Percentiles rank a stretch among this genome's conserved stretches.
phyloP scores from a whole-genome alignment of 352 stramenopile genomes.

The Pythium volutum region DNA sequence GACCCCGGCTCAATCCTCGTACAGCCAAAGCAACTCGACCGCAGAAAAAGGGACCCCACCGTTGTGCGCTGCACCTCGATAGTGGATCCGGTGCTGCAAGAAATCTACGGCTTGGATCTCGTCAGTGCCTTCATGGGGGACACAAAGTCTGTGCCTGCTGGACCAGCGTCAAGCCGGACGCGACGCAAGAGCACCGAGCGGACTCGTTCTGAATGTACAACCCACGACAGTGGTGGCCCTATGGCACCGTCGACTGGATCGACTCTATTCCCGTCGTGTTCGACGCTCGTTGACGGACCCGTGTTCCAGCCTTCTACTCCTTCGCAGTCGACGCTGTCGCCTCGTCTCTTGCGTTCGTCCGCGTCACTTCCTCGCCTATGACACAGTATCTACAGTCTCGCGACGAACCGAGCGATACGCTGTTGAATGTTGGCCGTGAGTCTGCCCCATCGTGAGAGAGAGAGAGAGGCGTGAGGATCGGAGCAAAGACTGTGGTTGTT shows the following conservation, averaged over 20 bases:
- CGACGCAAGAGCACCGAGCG: constrained; percentile 12
- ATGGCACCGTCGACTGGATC: no score
- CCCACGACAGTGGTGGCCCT: neutral
- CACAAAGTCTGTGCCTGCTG: neutral
- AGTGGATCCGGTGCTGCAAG: constrained; percentile 29
- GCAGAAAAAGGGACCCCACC: constrained; percentile 8
- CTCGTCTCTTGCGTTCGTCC: constrained; percentile 7
- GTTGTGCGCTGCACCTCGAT: neutral
- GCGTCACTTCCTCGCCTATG: constrained; percentile 17
- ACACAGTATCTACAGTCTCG: constrained; percentile 8
- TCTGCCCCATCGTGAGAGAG: neutral
- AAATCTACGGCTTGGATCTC: constrained; percentile 69
- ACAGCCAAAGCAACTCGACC: constrained; percentile 13
- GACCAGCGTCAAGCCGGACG: constrained; percentile 4
- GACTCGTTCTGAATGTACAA: neutral
- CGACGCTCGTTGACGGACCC: constrained; percentile 11
- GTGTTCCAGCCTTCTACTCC: neutral
- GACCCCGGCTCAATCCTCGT: constrained; percentile 35
- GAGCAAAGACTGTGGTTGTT: neutral
- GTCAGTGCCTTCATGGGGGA: constrained; percentile 34
- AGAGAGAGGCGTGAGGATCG: neutral
- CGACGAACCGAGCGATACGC: constrained; percentile 21
- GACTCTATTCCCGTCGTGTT: constrained; percentile 2
- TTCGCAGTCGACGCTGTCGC: neutral
- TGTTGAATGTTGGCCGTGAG: constrained; percentile 15